Percentiles rank a stretch among this genome's conserved stretches.
Evolutionary conservation across 768 basidiomycete species (phyloP).

Genomic region (Omphalotus guepiniiformis): DNA sequence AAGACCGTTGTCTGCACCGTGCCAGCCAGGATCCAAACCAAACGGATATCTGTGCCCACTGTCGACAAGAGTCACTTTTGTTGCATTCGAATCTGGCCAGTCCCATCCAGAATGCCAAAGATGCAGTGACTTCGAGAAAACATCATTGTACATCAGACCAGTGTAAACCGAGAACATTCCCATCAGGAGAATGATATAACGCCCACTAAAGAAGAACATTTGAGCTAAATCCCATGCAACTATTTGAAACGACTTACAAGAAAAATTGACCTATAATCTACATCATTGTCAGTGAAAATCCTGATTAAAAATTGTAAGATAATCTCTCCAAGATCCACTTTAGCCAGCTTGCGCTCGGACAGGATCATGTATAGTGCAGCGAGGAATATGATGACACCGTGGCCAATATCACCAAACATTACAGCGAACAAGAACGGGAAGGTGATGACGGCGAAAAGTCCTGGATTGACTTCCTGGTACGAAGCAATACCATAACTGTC

Average conservation of each 20-base stretch:
- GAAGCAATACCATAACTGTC: constrained; percentile 93
- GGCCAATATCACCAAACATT: constrained; percentile 99
- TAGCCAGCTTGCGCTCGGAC: constrained; percentile 76
- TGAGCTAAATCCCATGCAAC: constrained; percentile 10
- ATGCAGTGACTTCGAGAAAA: constrained; percentile 91
- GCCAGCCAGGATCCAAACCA: constrained; percentile 94
- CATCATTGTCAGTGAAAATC: constrained; percentile 9
- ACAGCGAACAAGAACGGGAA: constrained; percentile 99
- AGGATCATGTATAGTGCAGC: constrained; percentile 83
- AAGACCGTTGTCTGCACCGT: constrained; percentile 84
- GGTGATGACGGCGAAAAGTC: constrained; percentile 84
- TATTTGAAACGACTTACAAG: constrained; percentile 55
- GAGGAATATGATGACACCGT: constrained; percentile 78
- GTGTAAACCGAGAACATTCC: constrained; percentile 96
- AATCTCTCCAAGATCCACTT: constrained; percentile 71
- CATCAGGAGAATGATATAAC: constrained; percentile 98
- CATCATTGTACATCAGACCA: constrained; percentile 97
- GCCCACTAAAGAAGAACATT: constrained; percentile 59
- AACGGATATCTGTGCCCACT: constrained; percentile 84
- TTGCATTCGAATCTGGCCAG: constrained; percentile 48
- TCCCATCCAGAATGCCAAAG: constrained; percentile 88
- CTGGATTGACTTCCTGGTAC: constrained; percentile 97
- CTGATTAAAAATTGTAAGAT: constrained; percentile 17
- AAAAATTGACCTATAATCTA: constrained; percentile 88
- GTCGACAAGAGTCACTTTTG: constrained; percentile 44